Percentiles rank a stretch among this genome's conserved stretches.
phyloP scores from a whole-genome alignment of 2,329 filamentous ascomycete species.

The Didymella exigua region DNA sequence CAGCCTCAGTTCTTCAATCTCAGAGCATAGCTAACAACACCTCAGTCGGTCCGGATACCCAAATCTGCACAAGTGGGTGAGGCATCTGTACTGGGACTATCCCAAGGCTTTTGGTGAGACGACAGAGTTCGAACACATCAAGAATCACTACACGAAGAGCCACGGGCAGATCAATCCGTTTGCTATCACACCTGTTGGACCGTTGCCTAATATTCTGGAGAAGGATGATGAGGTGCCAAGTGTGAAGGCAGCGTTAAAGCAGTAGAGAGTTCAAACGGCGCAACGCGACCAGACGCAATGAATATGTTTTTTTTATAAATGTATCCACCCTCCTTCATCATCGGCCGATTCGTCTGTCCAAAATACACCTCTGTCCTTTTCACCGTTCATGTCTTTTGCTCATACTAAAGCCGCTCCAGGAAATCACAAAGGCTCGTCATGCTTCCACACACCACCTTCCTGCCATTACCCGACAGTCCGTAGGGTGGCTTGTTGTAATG shows the following conservation, averaged over 20 bases:
- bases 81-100: slow-evolving; percentile 72
- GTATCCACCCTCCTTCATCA: too few species aligned
- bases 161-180: slow-evolving; percentile 69
- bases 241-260: slow-evolving; percentile 44
- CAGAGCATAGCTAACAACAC: not conserved
- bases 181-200: slow-evolving; percentile 83
- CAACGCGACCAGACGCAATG: too few species aligned
- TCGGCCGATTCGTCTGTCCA: too few species aligned
- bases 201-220: slow-evolving; percentile 79
- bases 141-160: slow-evolving; percentile 74
- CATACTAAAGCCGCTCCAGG: too few species aligned
- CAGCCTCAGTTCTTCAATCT: not conserved
- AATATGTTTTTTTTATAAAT: too few species aligned
- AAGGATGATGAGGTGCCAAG: slow-evolving; percentile 77
- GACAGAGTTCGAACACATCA: slow-evolving; percentile 95
- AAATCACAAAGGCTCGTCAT: too few species aligned
- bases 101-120: slow-evolving; percentile 80
- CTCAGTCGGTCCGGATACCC: slow-evolving; percentile 73
- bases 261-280: too few species aligned
- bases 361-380: too few species aligned
- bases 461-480: not conserved
- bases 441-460: not conserved
- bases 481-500: not conserved
- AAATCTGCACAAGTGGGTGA: slow-evolving; percentile 78
- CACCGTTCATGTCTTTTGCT: too few species aligned